Conservation (phyloP, 306 rosid species). For the Carpinus viminea region DNA sequence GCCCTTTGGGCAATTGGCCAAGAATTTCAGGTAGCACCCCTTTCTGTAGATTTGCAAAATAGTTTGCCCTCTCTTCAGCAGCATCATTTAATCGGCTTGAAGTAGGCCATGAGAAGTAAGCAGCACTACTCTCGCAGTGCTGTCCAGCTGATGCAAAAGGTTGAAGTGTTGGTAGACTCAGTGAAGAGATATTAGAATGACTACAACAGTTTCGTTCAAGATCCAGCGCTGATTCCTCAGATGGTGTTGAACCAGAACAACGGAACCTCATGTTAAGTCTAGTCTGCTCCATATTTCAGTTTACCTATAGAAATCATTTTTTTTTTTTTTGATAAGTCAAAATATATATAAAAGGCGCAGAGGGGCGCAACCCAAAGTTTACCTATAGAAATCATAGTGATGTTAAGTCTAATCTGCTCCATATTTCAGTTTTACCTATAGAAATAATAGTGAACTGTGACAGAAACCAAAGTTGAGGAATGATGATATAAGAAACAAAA, state of each 20-base stretch:
- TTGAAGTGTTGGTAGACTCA: constrained; percentile 83
- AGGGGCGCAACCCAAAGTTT: no score
- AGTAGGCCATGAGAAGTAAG: constrained; percentile 97
- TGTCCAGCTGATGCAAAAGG: constrained; percentile 97
- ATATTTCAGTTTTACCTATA: constrained; percentile 46
- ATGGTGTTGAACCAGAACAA: constrained; percentile 80
- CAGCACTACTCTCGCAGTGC: constrained; percentile 90
- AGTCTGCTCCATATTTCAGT: constrained; percentile 58
- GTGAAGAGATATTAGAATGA: constrained; percentile 88
- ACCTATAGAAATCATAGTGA: constrained; percentile 24
- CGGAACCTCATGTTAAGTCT: constrained; percentile 67
- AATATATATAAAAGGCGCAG: no score
- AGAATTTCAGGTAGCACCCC: constrained; percentile 89
- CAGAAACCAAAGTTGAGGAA: background rate
- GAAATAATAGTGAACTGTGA: constrained; percentile 3
- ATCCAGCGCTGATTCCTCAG: constrained; percentile 95
- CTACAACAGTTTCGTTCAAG: constrained; percentile 87
- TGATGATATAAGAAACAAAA: background rate
- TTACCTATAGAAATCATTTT: constrained; percentile 32
- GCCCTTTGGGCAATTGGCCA: constrained; percentile 87
- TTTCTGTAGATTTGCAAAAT: constrained; percentile 87
- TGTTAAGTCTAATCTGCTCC: constrained; percentile 67
- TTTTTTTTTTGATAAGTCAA: no score
- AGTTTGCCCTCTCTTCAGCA: constrained; percentile 94
- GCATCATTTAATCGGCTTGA: constrained; percentile 80